phyloP scores from a whole-genome alignment of 345 rosid species.

The Draba incana region DNA sequence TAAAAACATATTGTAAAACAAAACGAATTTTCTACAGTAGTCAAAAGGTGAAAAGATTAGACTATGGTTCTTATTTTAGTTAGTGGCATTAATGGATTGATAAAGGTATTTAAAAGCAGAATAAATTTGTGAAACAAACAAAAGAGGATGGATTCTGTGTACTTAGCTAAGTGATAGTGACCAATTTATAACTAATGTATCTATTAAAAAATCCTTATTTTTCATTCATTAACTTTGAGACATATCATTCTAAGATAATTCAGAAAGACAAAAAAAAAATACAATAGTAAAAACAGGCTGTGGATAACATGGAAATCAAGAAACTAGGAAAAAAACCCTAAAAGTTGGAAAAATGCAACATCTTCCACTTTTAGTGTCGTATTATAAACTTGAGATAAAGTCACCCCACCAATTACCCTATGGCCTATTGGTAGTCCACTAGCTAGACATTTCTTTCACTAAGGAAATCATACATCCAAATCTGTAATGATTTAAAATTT shows the following conservation, averaged over 20 bases:
- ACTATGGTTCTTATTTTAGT: conserved; percentile 17
- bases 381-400: conserved; percentile 34
- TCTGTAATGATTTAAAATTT: not conserved
- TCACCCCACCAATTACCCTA: conserved; percentile 29
- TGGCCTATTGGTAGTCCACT: conserved; percentile 31
- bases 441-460: not conserved
- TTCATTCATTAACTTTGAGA: conserved; percentile 7
- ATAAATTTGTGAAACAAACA: not conserved
- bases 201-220: not conserved
- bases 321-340: conserved; percentile 2
- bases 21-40: conserved; percentile 2
- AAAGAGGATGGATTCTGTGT: not conserved
- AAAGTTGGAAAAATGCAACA: conserved; percentile 30
- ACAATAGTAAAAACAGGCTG: conserved; percentile 9
- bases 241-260: not conserved
- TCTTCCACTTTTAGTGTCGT: conserved; percentile 20
- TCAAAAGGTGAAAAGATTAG: conserved; percentile 3
- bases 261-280: not conserved
- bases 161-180: not conserved
- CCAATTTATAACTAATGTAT: not conserved
- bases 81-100: not conserved
- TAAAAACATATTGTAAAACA: not conserved
- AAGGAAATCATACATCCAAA: not conserved
- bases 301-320: not conserved
- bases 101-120: conserved; percentile 15